Conservation (phyloP, 2,329 filamentous ascomycete species). For the Hyphodiscus sp. region DNA sequence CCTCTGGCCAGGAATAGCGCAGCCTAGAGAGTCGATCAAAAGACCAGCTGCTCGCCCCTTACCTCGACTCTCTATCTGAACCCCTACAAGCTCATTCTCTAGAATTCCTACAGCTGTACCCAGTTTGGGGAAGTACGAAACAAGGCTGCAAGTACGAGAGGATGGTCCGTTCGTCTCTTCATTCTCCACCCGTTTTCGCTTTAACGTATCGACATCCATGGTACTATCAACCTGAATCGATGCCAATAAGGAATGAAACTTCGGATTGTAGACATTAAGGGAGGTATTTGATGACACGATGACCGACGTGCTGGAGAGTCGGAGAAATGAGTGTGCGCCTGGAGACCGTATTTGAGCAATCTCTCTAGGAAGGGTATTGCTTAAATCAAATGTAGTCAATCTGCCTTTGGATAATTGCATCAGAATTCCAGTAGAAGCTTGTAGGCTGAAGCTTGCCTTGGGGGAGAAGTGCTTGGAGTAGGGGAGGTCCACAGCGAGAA, state of each 20-base stretch:
- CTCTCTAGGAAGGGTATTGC: slow-evolving; percentile 53
- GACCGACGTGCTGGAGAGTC: slow-evolving; percentile 60
- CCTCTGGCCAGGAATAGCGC: slow-evolving; percentile 43
- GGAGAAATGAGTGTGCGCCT: slow-evolving; percentile 54
- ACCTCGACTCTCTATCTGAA: slow-evolving; percentile 60
- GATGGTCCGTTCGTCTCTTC: slow-evolving; percentile 3
- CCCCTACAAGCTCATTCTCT: slow-evolving; percentile 57
- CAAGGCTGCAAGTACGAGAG: slow-evolving; percentile 36
- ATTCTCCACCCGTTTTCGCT: slow-evolving; percentile 21
- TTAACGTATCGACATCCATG: slow-evolving; percentile 14
- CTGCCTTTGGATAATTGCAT: slow-evolving; percentile 49
- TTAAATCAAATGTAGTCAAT: slow-evolving; percentile 59
- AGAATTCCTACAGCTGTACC: slow-evolving; percentile 59
- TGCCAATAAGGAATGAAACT: slow-evolving; percentile 49
- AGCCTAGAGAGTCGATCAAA: slow-evolving; percentile 68
- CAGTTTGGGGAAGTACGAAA: slow-evolving; percentile 58
- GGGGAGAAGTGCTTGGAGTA: slow-evolving; percentile 1
- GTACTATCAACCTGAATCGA: slow-evolving; percentile 27
- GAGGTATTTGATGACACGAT: slow-evolving; percentile 52
- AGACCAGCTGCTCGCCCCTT: slow-evolving; percentile 54
- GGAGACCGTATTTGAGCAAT: slow-evolving; percentile 47
- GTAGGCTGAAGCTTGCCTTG: slow-evolving; percentile 43
- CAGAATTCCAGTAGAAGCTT: slow-evolving; percentile 57
- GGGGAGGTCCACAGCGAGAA: slow-evolving; percentile 22
- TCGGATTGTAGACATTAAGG: slow-evolving; percentile 61